Evolutionary conservation across 83 land plant species (phyloP).

Genomic region (Thuja plicata): DNA sequence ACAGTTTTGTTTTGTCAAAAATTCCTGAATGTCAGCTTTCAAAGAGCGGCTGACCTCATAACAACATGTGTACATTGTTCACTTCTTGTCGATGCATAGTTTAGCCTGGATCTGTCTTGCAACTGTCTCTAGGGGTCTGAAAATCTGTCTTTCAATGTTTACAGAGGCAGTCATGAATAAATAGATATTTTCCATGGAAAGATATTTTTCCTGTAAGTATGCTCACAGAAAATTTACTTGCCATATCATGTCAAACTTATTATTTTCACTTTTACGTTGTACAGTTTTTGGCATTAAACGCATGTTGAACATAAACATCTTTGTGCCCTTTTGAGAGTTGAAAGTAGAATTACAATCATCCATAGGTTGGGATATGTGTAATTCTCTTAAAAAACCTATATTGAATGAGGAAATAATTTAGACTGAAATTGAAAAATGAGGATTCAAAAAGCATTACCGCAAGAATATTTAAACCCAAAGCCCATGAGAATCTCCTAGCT

Average conservation of each 20-base stretch:
- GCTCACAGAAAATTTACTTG: not conserved
- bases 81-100: not conserved
- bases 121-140: not conserved
- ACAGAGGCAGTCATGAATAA: not conserved
- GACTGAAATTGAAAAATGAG: not conserved
- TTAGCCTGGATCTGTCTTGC: not conserved
- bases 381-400: not conserved
- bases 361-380: not conserved
- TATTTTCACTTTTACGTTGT: not conserved
- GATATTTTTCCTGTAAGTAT: not conserved
- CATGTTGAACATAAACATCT: not conserved
- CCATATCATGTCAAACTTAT: not conserved
- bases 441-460: no score
- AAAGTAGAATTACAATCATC: not conserved
- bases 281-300: not conserved
- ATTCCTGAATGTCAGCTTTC: not conserved
- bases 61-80: not conserved
- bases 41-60: not conserved
- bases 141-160: not conserved
- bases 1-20: not conserved
- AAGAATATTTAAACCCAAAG: no score
- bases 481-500: no score
- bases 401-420: not conserved
- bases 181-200: not conserved
- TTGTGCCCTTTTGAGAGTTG: not conserved